phyloP scores from a whole-genome alignment of 176 grass and related monocot genomes.

The Pontederia paniculata region DNA sequence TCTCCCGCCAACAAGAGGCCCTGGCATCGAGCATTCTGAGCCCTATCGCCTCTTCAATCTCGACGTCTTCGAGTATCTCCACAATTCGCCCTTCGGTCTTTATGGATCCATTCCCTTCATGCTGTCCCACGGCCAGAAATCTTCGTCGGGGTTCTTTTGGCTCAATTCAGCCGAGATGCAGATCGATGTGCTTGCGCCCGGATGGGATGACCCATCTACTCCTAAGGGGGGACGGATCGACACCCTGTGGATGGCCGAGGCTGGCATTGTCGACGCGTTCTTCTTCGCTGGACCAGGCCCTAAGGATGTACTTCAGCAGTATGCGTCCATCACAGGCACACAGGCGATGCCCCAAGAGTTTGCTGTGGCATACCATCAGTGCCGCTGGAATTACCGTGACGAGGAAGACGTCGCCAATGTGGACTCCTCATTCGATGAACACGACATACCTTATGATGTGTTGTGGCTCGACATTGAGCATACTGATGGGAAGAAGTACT shows the following conservation, averaged over 20 bases:
- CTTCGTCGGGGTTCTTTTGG: slow-evolving; percentile 91
- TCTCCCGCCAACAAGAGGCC: slow-evolving; percentile 62
- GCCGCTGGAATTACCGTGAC: slow-evolving; percentile 96
- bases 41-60: slow-evolving; percentile 93
- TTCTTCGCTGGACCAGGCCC: slow-evolving; percentile 75
- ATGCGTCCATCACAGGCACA: slow-evolving; percentile 61
- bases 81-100: slow-evolving; percentile 79
- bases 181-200: slow-evolving; percentile 84
- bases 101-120: slow-evolving; percentile 96
- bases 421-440: slow-evolving; percentile 72
- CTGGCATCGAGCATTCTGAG: slow-evolving; percentile 66
- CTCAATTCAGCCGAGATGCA: slow-evolving; percentile 96
- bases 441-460: slow-evolving; percentile 93
- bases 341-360: slow-evolving; percentile 78
- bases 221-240: slow-evolving; percentile 29
- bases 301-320: slow-evolving; percentile 75
- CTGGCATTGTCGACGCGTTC: slow-evolving; percentile 65
- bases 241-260: slow-evolving; percentile 86
- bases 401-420: slow-evolving; percentile 77
- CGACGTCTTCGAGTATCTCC: slow-evolving; percentile 83
- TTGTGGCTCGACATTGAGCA: slow-evolving; percentile 97
- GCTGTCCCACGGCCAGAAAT: slow-evolving; percentile 49
- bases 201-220: slow-evolving; percentile 38
- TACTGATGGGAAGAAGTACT: slow-evolving; percentile 85
- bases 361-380: slow-evolving; percentile 76